phyloP scores from a whole-genome alignment of 352 stramenopile species.

The Globisporangium paroecandrum region DNA sequence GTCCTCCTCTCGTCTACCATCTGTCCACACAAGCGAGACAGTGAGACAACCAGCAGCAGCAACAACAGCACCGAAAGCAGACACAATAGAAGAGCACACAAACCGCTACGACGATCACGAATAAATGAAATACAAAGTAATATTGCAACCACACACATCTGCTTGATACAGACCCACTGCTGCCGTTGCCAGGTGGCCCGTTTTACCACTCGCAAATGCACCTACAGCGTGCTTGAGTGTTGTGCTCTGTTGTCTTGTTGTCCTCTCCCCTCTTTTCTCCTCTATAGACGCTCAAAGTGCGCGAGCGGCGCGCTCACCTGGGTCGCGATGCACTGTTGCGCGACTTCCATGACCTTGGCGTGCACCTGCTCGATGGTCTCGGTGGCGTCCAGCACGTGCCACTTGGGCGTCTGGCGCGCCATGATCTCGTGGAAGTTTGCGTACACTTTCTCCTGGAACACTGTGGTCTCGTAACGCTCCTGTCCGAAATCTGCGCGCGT shows the following conservation, averaged over 20 bases:
- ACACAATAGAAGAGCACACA: not conserved
- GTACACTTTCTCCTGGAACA: slow-evolving; percentile 87
- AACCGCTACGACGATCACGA: not conserved
- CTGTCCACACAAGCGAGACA: slow-evolving; percentile 12
- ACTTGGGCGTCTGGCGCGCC: slow-evolving; percentile 35
- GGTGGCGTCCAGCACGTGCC: slow-evolving; percentile 79
- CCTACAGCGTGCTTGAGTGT: not conserved
- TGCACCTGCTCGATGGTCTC: slow-evolving; percentile 77
- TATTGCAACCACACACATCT: not conserved
- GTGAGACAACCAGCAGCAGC: not conserved
- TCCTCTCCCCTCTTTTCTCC: not conserved
- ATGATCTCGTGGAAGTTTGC: slow-evolving; percentile 77
- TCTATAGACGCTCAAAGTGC: slow-evolving; percentile 32
- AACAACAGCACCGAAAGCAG: not conserved
- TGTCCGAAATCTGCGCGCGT: slow-evolving; percentile 92
- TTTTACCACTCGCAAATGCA: not conserved
- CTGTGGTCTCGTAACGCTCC: slow-evolving; percentile 89
- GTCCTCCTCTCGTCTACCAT: not conserved
- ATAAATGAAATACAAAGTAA: slow-evolving; percentile 3
- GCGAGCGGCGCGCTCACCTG: slow-evolving; percentile 26
- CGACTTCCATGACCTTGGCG: slow-evolving; percentile 50
- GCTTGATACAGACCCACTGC: too few species aligned
- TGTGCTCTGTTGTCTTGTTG: not conserved
- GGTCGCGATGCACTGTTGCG: slow-evolving; percentile 40
- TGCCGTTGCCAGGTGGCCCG: too few species aligned